phyloP scores from a whole-genome alignment of 1,139 yeast species.

The Sugiyamaella sp. region DNA sequence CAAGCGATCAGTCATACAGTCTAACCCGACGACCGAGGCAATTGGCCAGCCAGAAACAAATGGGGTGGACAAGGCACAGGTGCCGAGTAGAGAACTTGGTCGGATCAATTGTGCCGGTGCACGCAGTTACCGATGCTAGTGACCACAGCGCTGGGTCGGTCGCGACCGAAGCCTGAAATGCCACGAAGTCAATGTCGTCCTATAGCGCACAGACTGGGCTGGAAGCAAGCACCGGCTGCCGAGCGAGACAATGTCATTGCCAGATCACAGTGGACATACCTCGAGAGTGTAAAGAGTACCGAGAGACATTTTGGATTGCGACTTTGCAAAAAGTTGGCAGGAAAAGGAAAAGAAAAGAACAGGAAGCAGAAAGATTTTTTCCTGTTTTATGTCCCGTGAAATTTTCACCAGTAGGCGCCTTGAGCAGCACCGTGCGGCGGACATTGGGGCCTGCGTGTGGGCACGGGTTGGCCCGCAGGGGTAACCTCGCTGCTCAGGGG shows the following conservation, averaged over 20 bases:
- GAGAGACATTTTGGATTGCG: slow-evolving; percentile 35
- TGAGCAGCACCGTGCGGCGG: slow-evolving; percentile 7
- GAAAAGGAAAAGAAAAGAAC: slow-evolving; percentile 8
- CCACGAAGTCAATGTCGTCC: too few relatives aligned
- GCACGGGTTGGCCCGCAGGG: neutral
- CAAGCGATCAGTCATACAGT: too few relatives aligned
- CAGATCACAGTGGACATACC: slow-evolving; percentile 26
- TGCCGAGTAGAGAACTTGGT: too few relatives aligned
- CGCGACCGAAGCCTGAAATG: too few relatives aligned
- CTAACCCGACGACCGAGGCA: too few relatives aligned
- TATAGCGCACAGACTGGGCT: too few relatives aligned
- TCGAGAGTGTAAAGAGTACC: slow-evolving; percentile 40
- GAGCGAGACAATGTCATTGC: neutral
- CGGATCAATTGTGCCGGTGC: too few relatives aligned
- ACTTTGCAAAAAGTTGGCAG: slow-evolving; percentile 7
- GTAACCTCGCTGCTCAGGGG: neutral
- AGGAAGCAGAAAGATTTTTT: slow-evolving; percentile 1
- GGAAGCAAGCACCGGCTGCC: too few relatives aligned
- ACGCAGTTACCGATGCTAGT: too few relatives aligned
- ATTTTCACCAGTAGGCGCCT: slow-evolving; percentile 10
- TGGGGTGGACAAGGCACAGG: too few relatives aligned
- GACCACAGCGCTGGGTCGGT: too few relatives aligned
- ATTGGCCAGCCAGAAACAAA: neutral
- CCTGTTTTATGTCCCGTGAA: slow-evolving; percentile 4
- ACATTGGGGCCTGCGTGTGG: neutral